phyloP scores from a whole-genome alignment of 805 yeast species.

The Hanseniaspora taiwanica region DNA sequence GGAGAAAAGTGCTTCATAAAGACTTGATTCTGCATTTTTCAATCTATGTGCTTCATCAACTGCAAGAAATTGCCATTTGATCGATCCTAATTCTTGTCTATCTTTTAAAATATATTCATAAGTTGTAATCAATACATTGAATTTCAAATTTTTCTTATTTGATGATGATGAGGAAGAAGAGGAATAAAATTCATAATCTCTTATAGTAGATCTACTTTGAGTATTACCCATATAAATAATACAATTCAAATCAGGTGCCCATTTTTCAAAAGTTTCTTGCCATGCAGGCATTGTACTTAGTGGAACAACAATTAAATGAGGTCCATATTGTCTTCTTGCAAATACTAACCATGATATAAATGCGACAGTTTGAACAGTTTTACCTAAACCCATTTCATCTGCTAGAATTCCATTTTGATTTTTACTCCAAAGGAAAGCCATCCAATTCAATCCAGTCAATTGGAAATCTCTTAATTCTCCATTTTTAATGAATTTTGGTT shows the following conservation, averaged over 20 bases:
- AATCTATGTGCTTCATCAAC: conserved; percentile 98
- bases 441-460: conserved; percentile 96
- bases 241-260: conserved; percentile 95
- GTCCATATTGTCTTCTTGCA: conserved; percentile 95
- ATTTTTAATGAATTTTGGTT: conserved; percentile 72
- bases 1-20: conserved; percentile 75
- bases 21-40: conserved; percentile 85
- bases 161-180: conserved; percentile 30
- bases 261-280: conserved; percentile 96
- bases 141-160: conserved; percentile 64
- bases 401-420: conserved; percentile 96
- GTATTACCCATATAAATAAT: conserved; percentile 89
- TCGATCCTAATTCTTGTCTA: conserved; percentile 59
- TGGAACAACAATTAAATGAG: conserved; percentile 93
- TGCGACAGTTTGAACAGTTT: conserved; percentile 92
- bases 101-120: conserved; percentile 94
- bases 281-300: conserved; percentile 93
- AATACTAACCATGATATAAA: conserved; percentile 90
- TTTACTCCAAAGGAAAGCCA: conserved; percentile 97
- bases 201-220: conserved; percentile 64
- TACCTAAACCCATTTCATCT: conserved; percentile 98
- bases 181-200: conserved; percentile 76
- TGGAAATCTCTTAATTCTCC: conserved; percentile 95
- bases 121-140: conserved; percentile 85
- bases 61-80: conserved; percentile 93